Percentiles rank a stretch among this genome's conserved stretches.
These are phyloP conservation scores for Capillidium rhysosporum DNA, from an alignment of 371 early-diverging fungal species.

Conservation along the genomic window DNA sequence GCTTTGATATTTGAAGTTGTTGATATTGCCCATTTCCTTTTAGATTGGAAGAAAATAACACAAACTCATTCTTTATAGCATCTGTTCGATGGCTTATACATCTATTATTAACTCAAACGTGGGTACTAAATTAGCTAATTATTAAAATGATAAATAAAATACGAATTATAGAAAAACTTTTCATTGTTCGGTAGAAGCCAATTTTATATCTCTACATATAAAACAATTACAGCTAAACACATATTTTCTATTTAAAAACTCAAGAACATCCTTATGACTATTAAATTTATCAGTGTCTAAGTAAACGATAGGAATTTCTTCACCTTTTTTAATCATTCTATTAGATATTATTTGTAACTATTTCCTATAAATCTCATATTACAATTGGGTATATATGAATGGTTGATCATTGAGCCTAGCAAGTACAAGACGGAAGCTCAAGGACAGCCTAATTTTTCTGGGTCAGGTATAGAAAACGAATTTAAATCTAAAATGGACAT, in stretches of 20 bases:
- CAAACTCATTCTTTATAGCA: slow-evolving; percentile 7
- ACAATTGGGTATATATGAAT: not conserved
- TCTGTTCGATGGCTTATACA: slow-evolving; percentile 4
- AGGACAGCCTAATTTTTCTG: not conserved
- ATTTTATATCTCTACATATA: not conserved
- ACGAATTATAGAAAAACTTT: too few species aligned
- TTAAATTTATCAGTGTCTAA: not conserved
- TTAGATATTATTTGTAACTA: not conserved
- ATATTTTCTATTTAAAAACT: not conserved
- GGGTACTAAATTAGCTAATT: too few species aligned
- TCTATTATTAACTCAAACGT: not conserved
- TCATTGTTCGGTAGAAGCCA: too few species aligned
- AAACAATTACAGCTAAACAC: not conserved
- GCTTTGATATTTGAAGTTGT: not conserved
- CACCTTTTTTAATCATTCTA: not conserved
- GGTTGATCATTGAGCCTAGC: not conserved
- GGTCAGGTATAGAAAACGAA: not conserved
- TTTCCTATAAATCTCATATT: not conserved
- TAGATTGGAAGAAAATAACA: slow-evolving; percentile 2
- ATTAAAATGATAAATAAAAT: too few species aligned
- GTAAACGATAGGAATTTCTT: not conserved
- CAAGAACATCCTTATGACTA: not conserved
- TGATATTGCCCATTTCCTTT: slow-evolving; percentile 1
- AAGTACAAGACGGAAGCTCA: not conserved
- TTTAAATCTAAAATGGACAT: not conserved